A percentile compares a stretch with the other conserved stretches of the same genome.
phyloP scores from a whole-genome alignment of 1,139 yeast genomes.

The Hyphopichia fennica region DNA sequence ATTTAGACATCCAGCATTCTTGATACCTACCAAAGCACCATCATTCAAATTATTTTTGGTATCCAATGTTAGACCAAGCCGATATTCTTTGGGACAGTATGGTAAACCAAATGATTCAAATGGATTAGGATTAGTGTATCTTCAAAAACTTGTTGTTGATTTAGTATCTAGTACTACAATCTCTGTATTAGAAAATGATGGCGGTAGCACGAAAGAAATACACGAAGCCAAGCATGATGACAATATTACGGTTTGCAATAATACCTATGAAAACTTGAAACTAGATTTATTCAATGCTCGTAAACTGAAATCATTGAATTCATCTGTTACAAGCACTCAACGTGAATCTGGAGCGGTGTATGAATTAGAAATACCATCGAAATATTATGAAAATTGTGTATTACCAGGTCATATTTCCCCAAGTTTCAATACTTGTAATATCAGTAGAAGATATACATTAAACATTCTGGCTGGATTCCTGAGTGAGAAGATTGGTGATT shows the following conservation, averaged over 20 bases:
- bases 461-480: slow-evolving; percentile 48
- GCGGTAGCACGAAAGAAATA: slow-evolving; percentile 19
- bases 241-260: slow-evolving; percentile 28
- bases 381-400: slow-evolving; percentile 37
- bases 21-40: slow-evolving; percentile 44
- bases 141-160: slow-evolving; percentile 39
- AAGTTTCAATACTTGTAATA: slow-evolving; percentile 58
- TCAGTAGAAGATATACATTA: slow-evolving; percentile 48
- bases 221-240: slow-evolving; percentile 34
- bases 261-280: slow-evolving; percentile 33
- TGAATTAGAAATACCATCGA: slow-evolving; percentile 49
- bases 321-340: slow-evolving; percentile 17
- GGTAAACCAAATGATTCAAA: slow-evolving; percentile 42
- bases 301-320: slow-evolving; percentile 25
- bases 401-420: slow-evolving; percentile 56
- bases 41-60: slow-evolving; percentile 40
- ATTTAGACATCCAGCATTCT: slow-evolving; percentile 45
- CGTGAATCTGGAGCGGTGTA: slow-evolving; percentile 18
- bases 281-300: slow-evolving; percentile 42
- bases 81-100: slow-evolving; percentile 36
- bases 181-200: slow-evolving; percentile 36
- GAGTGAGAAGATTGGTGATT: slow-evolving; percentile 25
- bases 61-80: slow-evolving; percentile 32
- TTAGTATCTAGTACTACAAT: slow-evolving; percentile 30
- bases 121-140: slow-evolving; percentile 48